These are phyloP conservation scores for Rutstroemia sp. DNA, from an alignment of 2,329 filamentous ascomycete species.

Conservation along the genomic window DNA sequence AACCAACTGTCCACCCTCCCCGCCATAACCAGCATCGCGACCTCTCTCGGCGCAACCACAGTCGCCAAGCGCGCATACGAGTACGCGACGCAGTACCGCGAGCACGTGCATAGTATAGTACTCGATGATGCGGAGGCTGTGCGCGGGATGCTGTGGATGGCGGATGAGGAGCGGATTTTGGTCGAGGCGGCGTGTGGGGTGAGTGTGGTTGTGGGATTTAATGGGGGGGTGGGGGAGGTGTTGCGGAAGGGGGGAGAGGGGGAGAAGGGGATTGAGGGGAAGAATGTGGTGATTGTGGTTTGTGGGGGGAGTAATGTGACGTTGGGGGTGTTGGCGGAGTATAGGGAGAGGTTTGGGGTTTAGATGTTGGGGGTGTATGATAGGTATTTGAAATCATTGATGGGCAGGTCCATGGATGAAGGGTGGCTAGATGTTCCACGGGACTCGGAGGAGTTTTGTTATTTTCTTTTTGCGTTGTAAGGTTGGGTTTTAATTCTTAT, in stretches of 20 bases:
- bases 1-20: constrained; percentile 54
- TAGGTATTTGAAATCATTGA: background rate
- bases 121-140: constrained; percentile 73
- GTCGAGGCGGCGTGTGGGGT: constrained; percentile 85
- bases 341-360: constrained; percentile 6
- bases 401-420: background rate
- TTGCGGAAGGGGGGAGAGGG: constrained; percentile 56
- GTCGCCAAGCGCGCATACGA: constrained; percentile 63
- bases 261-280: constrained; percentile 67
- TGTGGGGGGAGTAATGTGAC: constrained; percentile 72
- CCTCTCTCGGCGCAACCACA: constrained; percentile 63
- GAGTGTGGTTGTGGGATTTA: constrained; percentile 62
- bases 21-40: constrained; percentile 69
- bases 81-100: constrained; percentile 40
- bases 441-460: too few relatives aligned
- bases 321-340: constrained; percentile 48
- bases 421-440: too few relatives aligned
- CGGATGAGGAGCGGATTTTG: constrained; percentile 73
- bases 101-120: constrained; percentile 52
- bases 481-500: too few relatives aligned
- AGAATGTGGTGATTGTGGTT: constrained; percentile 75
- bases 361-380: background rate
- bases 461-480: too few relatives aligned
- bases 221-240: constrained; percentile 41
- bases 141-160: constrained; percentile 65